Evolutionary conservation across 257 asterid species (phyloP), one percentile per base, ranked within the genome.

Genomic region (Solanum corneliomulleri): DNA sequence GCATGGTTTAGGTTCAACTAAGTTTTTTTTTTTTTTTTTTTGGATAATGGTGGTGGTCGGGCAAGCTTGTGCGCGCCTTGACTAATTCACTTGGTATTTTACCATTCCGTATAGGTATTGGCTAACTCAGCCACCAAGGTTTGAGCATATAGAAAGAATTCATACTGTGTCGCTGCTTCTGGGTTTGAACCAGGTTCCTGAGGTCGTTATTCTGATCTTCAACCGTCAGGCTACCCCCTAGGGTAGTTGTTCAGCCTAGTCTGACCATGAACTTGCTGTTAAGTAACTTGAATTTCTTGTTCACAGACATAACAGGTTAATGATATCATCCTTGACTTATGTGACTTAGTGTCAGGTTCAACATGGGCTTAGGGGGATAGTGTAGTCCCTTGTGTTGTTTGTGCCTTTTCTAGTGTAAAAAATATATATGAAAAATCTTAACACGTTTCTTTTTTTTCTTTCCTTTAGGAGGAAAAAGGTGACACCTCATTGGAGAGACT

Each of bases 401-500:
- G 62, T 66, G 4, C 58, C 77, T 35, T 47, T 41, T 44, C 16
- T 52, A 68, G 62, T 25, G 62, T 29, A 68, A 68, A 81, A 11
- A 81, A 6, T 81, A 49, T 31, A 69, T 49, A 33, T 35, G 12
- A 16, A 47, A 58, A 85, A 18, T 62, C 81, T 86, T 49, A 86
- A 71, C 35, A 71, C 25, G 21, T 71, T 49, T 23, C 49, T 33
- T 72, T 52, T 52, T 44, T 29, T 86, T 7, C 62, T 58, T n/a
- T 77, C 72, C 69, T 86, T 56, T 42, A 86, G 88, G 52, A 86
- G 82, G 84, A 86, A 86, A 86, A 70, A 49, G 49, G 33, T 86
- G 49, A 72, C 88, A 52, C 18, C 84, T 86, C 88, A 86, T 31
- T 86, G 88, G 88, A 86, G 84, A 71, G 70, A 60, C 16, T 86